Evolutionary conservation across 164 flowering plant genomes (phyloP).

Genomic region (Amborella trichopoda): DNA sequence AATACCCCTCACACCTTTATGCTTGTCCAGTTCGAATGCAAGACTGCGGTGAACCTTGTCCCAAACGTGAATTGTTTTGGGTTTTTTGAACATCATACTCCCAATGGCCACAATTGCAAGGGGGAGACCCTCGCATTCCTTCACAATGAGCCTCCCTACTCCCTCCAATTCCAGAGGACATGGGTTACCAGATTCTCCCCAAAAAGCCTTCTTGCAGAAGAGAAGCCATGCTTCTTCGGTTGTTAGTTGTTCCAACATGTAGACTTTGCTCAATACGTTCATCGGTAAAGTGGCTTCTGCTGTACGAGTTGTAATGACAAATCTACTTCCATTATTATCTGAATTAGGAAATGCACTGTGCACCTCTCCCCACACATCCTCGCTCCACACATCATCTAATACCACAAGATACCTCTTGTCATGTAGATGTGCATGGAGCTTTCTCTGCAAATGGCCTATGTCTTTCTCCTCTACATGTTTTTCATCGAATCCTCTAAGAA

Average conservation of each 20-base stretch:
- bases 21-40: background rate
- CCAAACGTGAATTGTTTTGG: background rate
- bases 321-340: constrained; percentile 16
- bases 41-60: background rate
- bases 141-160: constrained; percentile 1
- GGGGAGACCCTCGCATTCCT: constrained; percentile 12
- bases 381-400: constrained; percentile 29
- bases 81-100: constrained; percentile 1
- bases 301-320: constrained; percentile 24
- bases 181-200: background rate
- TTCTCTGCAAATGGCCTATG: constrained; percentile 12
- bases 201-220: constrained; percentile 16
- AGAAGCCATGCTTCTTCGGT: constrained; percentile 21
- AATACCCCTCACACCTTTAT: background rate
- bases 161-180: background rate
- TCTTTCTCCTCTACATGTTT: background rate
- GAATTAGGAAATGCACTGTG: constrained; percentile 18
- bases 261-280: background rate
- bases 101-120: constrained; percentile 15
- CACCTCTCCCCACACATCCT: constrained; percentile 13
- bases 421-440: background rate
- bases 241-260: constrained; percentile 2
- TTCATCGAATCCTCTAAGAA: background rate
- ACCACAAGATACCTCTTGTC: constrained; percentile 13
- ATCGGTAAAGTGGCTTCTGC: background rate